These are phyloP conservation scores for Tulasnella sp. DNA, from an alignment of 768 basidiomycete species.

Conservation along the genomic window DNA sequence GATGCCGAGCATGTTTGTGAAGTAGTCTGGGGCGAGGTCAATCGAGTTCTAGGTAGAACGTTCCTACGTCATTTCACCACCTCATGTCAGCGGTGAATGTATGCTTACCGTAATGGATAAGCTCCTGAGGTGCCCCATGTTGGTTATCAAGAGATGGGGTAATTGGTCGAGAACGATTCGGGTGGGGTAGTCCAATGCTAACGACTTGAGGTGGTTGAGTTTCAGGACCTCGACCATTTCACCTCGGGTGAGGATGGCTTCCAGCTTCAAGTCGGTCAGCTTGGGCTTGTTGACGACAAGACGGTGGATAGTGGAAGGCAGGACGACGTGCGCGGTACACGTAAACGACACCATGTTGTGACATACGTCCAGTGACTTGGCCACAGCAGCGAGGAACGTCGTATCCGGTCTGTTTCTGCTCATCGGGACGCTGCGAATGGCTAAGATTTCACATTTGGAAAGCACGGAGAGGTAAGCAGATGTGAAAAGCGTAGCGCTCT, in stretches of 20 bases:
- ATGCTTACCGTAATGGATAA: slow-evolving; percentile 5
- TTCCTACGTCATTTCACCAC: neutral
- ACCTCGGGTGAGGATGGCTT: neutral
- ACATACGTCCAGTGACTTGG: slow-evolving; percentile 4
- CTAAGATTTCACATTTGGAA: neutral
- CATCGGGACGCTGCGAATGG: slow-evolving; percentile 4
- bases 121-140: neutral
- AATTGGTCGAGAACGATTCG: neutral
- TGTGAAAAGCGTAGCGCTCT: neutral
- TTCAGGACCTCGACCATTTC: neutral
- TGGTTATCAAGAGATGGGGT: neutral
- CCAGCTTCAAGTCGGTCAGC: slow-evolving; percentile 7
- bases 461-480: neutral
- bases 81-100: neutral
- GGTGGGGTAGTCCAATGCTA: slow-evolving; percentile 1
- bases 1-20: slow-evolving; percentile 2
- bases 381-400: neutral
- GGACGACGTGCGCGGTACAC: slow-evolving; percentile 2
- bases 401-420: slow-evolving; percentile 1
- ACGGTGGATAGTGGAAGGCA: neutral
- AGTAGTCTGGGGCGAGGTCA: neutral
- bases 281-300: slow-evolving; percentile 1
- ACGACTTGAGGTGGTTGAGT: neutral
- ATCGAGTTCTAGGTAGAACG: slow-evolving; percentile 3
- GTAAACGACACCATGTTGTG: slow-evolving; percentile 9